Evolutionary conservation across 78 protist species (phyloP).

Genomic region (Dictyostelium capitatum): DNA sequence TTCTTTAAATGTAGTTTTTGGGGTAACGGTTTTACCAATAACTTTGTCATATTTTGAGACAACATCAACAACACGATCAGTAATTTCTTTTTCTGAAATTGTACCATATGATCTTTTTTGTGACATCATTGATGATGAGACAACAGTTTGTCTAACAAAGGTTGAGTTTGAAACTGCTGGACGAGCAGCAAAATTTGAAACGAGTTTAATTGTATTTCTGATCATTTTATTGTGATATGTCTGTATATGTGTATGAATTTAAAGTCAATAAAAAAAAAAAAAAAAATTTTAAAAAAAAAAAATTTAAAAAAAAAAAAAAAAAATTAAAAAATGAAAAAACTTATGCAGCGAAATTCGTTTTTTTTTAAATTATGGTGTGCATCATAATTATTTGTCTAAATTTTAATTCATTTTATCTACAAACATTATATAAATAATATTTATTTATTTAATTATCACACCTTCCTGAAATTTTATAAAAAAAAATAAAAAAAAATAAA

Average conservation of each 20-base stretch:
- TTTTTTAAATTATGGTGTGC: no score
- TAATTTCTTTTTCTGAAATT: conserved; percentile 79
- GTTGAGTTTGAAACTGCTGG: neutral
- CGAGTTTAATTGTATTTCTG: conserved; percentile 19
- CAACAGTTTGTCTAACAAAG: neutral
- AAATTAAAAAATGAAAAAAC: neutral
- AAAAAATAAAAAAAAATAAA: no score
- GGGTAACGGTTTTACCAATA: conserved; percentile 84
- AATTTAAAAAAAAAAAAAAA: neutral
- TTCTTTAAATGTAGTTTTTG: conserved; percentile 92
- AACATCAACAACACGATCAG: conserved; percentile 88
- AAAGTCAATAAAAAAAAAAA: neutral
- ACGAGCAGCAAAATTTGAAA: neutral
- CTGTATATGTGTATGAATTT: neutral
- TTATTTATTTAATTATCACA: no score
- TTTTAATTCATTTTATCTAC: no score
- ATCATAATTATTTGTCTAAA: no score
- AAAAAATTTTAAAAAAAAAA: neutral
- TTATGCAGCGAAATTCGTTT: neutral
- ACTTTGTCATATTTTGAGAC: conserved; percentile 92
- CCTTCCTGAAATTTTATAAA: no score
- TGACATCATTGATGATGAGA: neutral
- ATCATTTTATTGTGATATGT: neutral
- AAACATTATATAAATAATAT: no score
- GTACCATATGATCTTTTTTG: conserved; percentile 27